Conservation (phyloP, 2,329 filamentous ascomycete genomes). For the Ceratocystis alfenasii region DNA sequence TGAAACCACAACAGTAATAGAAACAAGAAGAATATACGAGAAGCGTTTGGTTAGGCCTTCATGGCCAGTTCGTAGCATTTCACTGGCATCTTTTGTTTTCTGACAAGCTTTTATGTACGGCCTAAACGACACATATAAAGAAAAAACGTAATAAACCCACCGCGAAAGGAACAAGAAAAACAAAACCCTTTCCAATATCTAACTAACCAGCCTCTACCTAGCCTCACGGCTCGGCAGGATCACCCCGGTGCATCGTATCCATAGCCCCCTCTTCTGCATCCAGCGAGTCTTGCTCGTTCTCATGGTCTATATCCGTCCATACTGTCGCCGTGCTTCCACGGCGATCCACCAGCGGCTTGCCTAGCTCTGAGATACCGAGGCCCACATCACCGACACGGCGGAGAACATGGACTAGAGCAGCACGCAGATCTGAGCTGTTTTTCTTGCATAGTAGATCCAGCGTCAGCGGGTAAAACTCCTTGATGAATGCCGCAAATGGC, state of each 20-base stretch:
- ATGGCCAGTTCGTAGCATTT: not conserved
- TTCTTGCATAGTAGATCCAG: conserved; percentile 77
- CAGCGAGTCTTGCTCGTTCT: conserved; percentile 19
- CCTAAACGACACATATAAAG: not conserved
- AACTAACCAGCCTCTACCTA: not conserved
- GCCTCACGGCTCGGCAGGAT: not conserved
- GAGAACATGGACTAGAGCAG: conserved; percentile 64
- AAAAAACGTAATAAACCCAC: not conserved
- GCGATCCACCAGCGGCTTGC: conserved; percentile 31
- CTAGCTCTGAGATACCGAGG: conserved; percentile 41
- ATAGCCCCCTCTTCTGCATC: conserved; percentile 27
- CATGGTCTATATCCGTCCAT: conserved; percentile 23
- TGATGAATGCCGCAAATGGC: conserved; percentile 68
- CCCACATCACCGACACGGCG: conserved; percentile 71
- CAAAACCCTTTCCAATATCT: not conserved
- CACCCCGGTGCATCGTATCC: conserved; percentile 26
- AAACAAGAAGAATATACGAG: not conserved
- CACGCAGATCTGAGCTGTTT: conserved; percentile 64
- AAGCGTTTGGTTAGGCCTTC: not conserved
- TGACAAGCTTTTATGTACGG: conserved; percentile 3
- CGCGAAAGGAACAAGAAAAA: not conserved
- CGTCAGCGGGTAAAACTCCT: conserved; percentile 73
- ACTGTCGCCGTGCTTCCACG: conserved; percentile 25
- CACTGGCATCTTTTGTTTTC: not conserved
- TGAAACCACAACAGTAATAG: too few species aligned